phyloP scores from a whole-genome alignment of 305 asterid genomes.

The Rubia peregrina region DNA sequence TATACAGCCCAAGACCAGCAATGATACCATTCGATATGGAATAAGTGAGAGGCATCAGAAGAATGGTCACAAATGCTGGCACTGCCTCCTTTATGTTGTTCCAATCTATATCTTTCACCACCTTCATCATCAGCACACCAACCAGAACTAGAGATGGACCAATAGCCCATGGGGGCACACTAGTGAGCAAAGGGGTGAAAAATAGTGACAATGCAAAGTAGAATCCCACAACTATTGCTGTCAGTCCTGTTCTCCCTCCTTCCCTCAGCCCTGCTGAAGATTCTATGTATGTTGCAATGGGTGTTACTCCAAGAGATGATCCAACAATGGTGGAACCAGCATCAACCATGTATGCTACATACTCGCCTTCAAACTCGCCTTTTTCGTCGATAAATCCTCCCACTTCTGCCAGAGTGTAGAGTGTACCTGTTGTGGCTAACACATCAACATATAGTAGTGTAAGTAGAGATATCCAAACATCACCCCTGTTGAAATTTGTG shows the following conservation, averaged over 20 bases:
- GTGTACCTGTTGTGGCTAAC: slow-evolving; percentile 60
- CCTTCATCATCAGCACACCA: slow-evolving; percentile 75
- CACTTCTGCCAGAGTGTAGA: slow-evolving; percentile 62
- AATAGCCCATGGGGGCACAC: slow-evolving; percentile 78
- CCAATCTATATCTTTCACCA: slow-evolving; percentile 66
- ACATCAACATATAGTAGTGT: slow-evolving; percentile 64
- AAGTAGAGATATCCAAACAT: slow-evolving; percentile 60
- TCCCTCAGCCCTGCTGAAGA: slow-evolving; percentile 69
- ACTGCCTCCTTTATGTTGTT: slow-evolving; percentile 49
- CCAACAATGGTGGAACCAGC: slow-evolving; percentile 65
- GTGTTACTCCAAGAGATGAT: slow-evolving; percentile 59
- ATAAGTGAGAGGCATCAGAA: slow-evolving; percentile 66
- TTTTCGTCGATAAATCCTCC: slow-evolving; percentile 48
- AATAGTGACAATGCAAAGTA: slow-evolving; percentile 49
- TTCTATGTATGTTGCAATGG: slow-evolving; percentile 56
- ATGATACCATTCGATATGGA: slow-evolving; percentile 68
- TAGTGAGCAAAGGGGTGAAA: slow-evolving; percentile 50
- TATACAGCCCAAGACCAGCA: slow-evolving; percentile 57
- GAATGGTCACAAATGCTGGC: slow-evolving; percentile 63
- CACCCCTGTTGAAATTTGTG: slow-evolving; percentile 34
- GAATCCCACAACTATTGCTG: slow-evolving; percentile 50
- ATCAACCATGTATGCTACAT: slow-evolving; percentile 68
- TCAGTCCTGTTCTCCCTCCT: slow-evolving; percentile 66
- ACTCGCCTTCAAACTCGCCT: slow-evolving; percentile 64
- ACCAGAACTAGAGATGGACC: slow-evolving; percentile 79